These are phyloP conservation scores for Yamadazyma ubonensis DNA, from an alignment of 805 yeast species.

Conservation along the genomic window DNA sequence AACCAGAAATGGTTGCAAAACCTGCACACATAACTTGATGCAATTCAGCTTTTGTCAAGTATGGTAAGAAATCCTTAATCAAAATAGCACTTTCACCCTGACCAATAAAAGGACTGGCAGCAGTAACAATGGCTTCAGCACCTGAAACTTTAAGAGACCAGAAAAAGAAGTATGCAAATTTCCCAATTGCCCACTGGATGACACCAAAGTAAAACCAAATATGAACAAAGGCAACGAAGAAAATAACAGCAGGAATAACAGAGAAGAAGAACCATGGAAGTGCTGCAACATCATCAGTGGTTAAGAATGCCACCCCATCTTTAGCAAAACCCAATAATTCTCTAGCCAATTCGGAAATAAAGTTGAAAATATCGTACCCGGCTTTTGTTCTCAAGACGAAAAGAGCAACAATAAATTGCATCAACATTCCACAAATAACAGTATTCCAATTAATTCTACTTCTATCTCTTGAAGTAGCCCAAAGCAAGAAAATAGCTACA, in stretches of 20 bases:
- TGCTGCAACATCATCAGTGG: slow-evolving; percentile 39
- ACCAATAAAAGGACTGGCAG: slow-evolving; percentile 66
- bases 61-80: slow-evolving; percentile 58
- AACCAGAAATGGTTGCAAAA: slow-evolving; percentile 63
- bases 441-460: slow-evolving; percentile 54
- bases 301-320: slow-evolving; percentile 60
- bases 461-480: slow-evolving; percentile 46
- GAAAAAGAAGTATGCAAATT: slow-evolving; percentile 57
- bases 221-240: slow-evolving; percentile 63
- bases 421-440: slow-evolving; percentile 57
- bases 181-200: slow-evolving; percentile 58
- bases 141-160: slow-evolving; percentile 61
- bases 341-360: slow-evolving; percentile 56
- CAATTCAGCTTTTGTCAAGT: slow-evolving; percentile 57
- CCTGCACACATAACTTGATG: slow-evolving; percentile 65
- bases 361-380: slow-evolving; percentile 63
- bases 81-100: slow-evolving; percentile 65
- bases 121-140: slow-evolving; percentile 64
- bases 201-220: slow-evolving; percentile 59
- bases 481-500: slow-evolving; percentile 46
- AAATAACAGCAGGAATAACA: slow-evolving; percentile 61
- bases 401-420: slow-evolving; percentile 58
- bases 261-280: slow-evolving; percentile 52
- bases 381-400: slow-evolving; percentile 59
- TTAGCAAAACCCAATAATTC: slow-evolving; percentile 56